Conservation (phyloP, 2,329 filamentous ascomycete species). For the Biscogniauxia mediterranea region DNA sequence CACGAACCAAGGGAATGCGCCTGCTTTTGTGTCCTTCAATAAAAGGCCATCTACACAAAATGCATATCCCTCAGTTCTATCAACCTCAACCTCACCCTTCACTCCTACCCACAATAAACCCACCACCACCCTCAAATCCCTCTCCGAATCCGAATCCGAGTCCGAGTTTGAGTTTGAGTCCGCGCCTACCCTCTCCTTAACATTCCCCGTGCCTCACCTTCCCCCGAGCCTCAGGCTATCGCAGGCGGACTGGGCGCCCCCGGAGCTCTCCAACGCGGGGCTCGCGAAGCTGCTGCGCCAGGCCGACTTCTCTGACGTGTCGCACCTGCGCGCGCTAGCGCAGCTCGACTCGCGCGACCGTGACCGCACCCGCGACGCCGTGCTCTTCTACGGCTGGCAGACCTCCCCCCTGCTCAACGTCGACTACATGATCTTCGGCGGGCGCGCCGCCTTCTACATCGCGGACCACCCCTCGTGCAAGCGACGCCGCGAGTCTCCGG, state of each 20-base stretch:
- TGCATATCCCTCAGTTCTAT: too few species aligned
- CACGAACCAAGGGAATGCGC: too few species aligned
- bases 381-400: background rate
- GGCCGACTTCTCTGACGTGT: background rate
- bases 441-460: conserved; percentile 5
- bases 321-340: conserved; percentile 1
- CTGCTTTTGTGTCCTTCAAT: too few species aligned
- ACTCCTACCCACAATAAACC: too few species aligned
- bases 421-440: conserved; percentile 3
- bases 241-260: background rate
- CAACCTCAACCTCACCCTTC: background rate
- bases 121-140: too few species aligned
- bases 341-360: too few species aligned
- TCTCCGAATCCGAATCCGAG: too few species aligned
- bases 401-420: background rate
- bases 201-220: background rate
- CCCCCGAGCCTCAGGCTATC: background rate
- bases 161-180: too few species aligned
- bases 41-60: too few species aligned
- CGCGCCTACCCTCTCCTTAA: background rate
- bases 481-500: too few species aligned
- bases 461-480: background rate
- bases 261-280: background rate
- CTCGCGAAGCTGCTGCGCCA: conserved; percentile 1
- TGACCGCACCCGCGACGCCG: conserved; percentile 1